Percentiles rank a stretch among this genome's conserved stretches.
Conservation (phyloP, 441 rosid species). For the Biscutella laevigata region DNA sequence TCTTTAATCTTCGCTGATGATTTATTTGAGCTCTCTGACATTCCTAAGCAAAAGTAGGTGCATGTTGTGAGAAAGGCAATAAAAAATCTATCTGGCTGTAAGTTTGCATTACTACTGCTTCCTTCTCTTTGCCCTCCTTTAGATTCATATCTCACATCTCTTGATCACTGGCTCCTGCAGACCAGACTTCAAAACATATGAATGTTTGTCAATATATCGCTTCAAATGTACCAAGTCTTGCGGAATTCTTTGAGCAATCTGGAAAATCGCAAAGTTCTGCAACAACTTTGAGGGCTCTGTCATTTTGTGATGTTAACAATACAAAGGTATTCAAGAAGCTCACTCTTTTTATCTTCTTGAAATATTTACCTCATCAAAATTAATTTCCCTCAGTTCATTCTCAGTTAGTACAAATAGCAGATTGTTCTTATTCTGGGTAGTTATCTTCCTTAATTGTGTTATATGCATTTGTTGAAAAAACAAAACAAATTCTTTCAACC, state of each 20-base stretch:
- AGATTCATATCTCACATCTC: conserved; percentile 14
- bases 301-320: conserved; percentile 67
- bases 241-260: conserved; percentile 41
- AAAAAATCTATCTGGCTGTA: conserved; percentile 81
- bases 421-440: no score
- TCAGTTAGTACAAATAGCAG: no score
- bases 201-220: conserved; percentile 53
- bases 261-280: conserved; percentile 40
- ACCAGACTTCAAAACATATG: conserved; percentile 59
- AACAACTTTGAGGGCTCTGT: conserved; percentile 56
- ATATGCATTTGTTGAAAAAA: no score
- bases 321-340: conserved; percentile 47
- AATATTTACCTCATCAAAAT: not conserved
- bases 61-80: conserved; percentile 63
- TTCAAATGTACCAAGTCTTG: conserved; percentile 64
- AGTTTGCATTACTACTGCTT: conserved; percentile 30
- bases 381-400: not conserved
- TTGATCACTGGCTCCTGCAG: conserved; percentile 43
- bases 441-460: no score
- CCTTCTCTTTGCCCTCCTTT: not conserved
- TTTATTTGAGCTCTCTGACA: conserved; percentile 72
- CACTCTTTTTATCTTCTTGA: not conserved
- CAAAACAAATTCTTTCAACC: conserved; percentile 25
- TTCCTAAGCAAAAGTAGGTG: conserved; percentile 64
- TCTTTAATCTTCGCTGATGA: conserved; percentile 71